phyloP scores from a whole-genome alignment of 352 stramenopile species.

The Peronospora farinosa region DNA sequence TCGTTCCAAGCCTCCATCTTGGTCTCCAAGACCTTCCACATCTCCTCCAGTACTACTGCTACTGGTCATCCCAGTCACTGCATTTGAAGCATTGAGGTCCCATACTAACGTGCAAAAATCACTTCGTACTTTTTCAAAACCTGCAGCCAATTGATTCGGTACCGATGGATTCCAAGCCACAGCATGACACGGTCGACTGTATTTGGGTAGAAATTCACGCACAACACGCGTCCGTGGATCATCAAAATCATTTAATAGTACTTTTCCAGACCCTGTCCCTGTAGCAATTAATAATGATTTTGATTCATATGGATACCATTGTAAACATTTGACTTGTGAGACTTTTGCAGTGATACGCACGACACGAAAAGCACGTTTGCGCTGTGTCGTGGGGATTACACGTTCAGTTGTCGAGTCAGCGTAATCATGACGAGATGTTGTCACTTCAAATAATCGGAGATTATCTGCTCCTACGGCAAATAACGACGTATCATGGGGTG shows the following conservation, averaged over 20 bases:
- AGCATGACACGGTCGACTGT: conserved; percentile 74
- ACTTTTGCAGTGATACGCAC: conserved; percentile 76
- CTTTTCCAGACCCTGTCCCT: conserved; percentile 67
- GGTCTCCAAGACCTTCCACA: conserved; percentile 28
- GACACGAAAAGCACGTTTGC: conserved; percentile 77
- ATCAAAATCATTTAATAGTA: conserved; percentile 79
- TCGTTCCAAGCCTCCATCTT: conserved; percentile 21
- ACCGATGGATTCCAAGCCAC: conserved; percentile 77
- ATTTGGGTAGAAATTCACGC: conserved; percentile 76
- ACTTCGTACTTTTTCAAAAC: conserved; percentile 84
- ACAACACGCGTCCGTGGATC: conserved; percentile 54
- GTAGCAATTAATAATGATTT: conserved; percentile 73
- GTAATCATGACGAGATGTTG: conserved; percentile 17
- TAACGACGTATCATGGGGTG: conserved; percentile 70
- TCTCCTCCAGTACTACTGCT: conserved; percentile 25
- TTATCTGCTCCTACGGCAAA: conserved; percentile 81
- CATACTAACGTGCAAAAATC: conserved; percentile 83
- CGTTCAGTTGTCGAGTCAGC: conserved; percentile 3
- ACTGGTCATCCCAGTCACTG: conserved; percentile 9
- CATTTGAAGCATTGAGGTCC: conserved; percentile 58
- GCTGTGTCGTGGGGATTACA: conserved; percentile 48
- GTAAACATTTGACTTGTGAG: conserved; percentile 75
- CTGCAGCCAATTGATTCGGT: conserved; percentile 68
- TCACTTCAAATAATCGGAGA: conserved; percentile 77
- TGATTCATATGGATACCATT: conserved; percentile 73